Conservation (phyloP, 2,329 filamentous ascomycete genomes). For the Aureobasidium melanogenum region DNA sequence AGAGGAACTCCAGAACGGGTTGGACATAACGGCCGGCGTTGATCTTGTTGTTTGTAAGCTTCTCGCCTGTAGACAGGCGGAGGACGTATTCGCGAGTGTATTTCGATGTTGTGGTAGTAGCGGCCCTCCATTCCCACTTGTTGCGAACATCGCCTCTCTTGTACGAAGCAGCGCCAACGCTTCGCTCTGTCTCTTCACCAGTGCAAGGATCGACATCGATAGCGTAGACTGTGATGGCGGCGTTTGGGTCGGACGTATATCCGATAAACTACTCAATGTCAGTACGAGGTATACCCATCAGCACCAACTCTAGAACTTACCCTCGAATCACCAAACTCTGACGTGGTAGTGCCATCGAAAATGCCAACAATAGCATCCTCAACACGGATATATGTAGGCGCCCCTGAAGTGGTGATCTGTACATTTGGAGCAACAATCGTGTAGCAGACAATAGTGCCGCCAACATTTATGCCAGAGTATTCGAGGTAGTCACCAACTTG, state of each 20-base stretch:
- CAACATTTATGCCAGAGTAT: constrained; percentile 29
- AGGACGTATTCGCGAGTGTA: constrained; percentile 36
- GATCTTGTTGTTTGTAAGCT: constrained; percentile 31
- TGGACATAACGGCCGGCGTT: constrained; percentile 34
- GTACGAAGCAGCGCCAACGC: constrained; percentile 27
- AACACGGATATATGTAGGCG: constrained; percentile 33
- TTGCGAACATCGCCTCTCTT: constrained; percentile 27
- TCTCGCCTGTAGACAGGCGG: constrained; percentile 26
- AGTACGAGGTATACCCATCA: background rate
- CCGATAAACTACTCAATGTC: constrained; percentile 26
- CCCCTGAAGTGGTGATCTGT: constrained; percentile 28
- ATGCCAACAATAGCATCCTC: constrained; percentile 36
- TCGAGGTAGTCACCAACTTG: constrained; percentile 34
- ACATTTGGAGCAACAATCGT: constrained; percentile 31
- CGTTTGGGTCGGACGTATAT: constrained; percentile 29
- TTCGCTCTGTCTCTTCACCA: constrained; percentile 29
- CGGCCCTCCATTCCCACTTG: constrained; percentile 32
- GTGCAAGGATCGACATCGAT: constrained; percentile 37
- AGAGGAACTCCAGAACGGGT: constrained; percentile 37
- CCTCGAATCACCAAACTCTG: constrained; percentile 29
- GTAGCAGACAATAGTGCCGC: constrained; percentile 30
- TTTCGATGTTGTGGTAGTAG: constrained; percentile 21
- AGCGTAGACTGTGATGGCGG: constrained; percentile 29
- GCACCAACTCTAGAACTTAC: constrained; percentile 9
- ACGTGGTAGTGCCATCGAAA: constrained; percentile 25